Conservation (phyloP, 73 alveolate genomes). For the Symbiodinium pilosum region DNA sequence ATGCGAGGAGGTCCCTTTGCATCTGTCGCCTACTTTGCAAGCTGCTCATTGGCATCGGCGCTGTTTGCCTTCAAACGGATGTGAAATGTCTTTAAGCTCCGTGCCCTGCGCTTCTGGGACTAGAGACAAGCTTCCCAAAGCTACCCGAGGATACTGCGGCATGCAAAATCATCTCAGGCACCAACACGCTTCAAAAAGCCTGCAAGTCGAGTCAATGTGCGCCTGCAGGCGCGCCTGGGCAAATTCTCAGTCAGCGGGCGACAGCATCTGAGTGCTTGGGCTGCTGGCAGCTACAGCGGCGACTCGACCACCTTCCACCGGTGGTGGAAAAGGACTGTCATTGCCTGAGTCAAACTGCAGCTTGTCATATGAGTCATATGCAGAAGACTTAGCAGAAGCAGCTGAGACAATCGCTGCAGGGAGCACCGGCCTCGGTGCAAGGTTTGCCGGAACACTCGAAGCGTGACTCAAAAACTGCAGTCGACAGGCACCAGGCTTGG, state of each 20-base stretch:
- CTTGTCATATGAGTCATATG: neutral
- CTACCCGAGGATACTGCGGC: too few species aligned
- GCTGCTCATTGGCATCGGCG: too few species aligned
- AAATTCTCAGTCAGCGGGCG: neutral
- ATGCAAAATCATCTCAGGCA: too few species aligned
- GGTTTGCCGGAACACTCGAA: too few species aligned
- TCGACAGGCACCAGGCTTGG: neutral
- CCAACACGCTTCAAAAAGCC: slow-evolving; percentile 83
- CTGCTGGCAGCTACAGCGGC: slow-evolving; percentile 32
- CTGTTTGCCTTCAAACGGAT: too few species aligned
- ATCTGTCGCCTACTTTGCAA: too few species aligned
- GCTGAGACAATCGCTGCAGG: neutral
- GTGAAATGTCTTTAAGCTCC: too few species aligned
- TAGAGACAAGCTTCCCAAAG: too few species aligned
- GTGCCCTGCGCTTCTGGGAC: too few species aligned
- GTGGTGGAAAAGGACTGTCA: slow-evolving; percentile 89
- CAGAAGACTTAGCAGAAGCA: neutral
- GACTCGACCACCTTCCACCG: slow-evolving; percentile 45
- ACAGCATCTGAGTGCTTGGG: neutral
- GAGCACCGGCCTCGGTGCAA: neutral
- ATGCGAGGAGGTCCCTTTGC: too few species aligned
- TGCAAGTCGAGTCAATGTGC: slow-evolving; percentile 65
- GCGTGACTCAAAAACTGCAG: neutral
- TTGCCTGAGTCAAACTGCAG: slow-evolving; percentile 7
- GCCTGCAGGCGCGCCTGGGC: slow-evolving; percentile 70